Percentiles rank a stretch among this genome's conserved stretches.
phyloP scores from a whole-genome alignment of 305 asterid genomes.

The Fraxinus nigra region DNA sequence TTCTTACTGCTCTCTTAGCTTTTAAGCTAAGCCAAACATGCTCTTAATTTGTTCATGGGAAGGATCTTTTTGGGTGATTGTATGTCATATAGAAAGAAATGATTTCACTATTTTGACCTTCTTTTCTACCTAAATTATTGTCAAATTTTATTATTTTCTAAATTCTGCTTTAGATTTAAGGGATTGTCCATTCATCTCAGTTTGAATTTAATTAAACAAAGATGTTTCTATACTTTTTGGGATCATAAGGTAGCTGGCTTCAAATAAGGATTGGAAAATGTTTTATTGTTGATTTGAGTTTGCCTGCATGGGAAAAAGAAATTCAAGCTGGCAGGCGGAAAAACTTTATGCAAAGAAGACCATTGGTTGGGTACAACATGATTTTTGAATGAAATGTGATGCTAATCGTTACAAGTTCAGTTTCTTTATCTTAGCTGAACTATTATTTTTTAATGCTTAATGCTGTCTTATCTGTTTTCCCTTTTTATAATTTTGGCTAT shows the following conservation, averaged over 20 bases:
- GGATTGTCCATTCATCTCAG: neutral
- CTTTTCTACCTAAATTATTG: neutral
- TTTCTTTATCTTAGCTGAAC: neutral
- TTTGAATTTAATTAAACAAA: neutral
- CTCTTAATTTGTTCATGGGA: neutral
- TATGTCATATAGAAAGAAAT: neutral
- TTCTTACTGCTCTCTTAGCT: neutral
- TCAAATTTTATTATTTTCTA: neutral
- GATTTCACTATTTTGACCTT: neutral
- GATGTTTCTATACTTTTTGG: neutral
- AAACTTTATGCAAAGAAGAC: neutral
- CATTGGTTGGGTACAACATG: neutral
- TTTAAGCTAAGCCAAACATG: neutral
- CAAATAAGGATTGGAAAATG: neutral
- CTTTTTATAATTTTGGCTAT: neutral
- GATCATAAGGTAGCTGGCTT: neutral
- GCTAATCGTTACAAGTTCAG: neutral
- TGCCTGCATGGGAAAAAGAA: neutral
- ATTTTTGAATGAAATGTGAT: neutral
- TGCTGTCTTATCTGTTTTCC: neutral
- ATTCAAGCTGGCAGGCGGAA: neutral
- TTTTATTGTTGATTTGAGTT: neutral
- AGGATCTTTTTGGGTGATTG: constrained; percentile 1
- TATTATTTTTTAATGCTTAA: neutral
- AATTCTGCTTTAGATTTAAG: neutral